phyloP scores from a whole-genome alignment of 192 early-diverging fungal genomes.

The Oehlia diaphana region DNA sequence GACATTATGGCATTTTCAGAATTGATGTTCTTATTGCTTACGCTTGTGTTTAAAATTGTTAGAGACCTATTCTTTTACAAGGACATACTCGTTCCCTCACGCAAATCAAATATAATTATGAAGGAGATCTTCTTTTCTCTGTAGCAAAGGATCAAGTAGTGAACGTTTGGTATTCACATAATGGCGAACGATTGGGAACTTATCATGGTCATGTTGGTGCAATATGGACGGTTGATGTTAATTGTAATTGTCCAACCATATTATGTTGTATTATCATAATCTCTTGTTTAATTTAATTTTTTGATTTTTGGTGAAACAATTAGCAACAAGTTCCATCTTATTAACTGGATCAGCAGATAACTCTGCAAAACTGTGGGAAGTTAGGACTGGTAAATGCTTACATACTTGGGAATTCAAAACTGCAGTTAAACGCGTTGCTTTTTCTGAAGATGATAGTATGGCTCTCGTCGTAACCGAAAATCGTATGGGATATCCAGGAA shows the following conservation, averaged over 20 bases:
- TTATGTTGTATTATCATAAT: neutral
- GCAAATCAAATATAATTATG: slow-evolving; percentile 96
- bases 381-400: slow-evolving; percentile 86
- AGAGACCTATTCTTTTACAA: slow-evolving; percentile 94
- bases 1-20: too few relatives aligned
- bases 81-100: slow-evolving; percentile 97
- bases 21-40: too few relatives aligned
- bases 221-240: slow-evolving; percentile 94
- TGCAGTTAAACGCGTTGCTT: slow-evolving; percentile 89
- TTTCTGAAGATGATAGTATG: slow-evolving; percentile 85
- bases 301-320: neutral
- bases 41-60: neutral
- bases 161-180: slow-evolving; percentile 96
- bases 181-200: slow-evolving; percentile 95
- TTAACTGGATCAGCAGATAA: slow-evolving; percentile 92
- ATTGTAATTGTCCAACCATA: slow-evolving; percentile 50
- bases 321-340: slow-evolving; percentile 72
- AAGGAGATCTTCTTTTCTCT: slow-evolving; percentile 96
- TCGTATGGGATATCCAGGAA: slow-evolving; percentile 88
- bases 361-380: slow-evolving; percentile 88
- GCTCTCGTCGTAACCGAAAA: slow-evolving; percentile 94
- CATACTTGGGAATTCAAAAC: slow-evolving; percentile 89
- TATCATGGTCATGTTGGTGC: slow-evolving; percentile 92
- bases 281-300: neutral
- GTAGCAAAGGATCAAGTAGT: slow-evolving; percentile 92